phyloP scores from a whole-genome alignment of 176 grass and related monocot genomes.

The Carex parvula region DNA sequence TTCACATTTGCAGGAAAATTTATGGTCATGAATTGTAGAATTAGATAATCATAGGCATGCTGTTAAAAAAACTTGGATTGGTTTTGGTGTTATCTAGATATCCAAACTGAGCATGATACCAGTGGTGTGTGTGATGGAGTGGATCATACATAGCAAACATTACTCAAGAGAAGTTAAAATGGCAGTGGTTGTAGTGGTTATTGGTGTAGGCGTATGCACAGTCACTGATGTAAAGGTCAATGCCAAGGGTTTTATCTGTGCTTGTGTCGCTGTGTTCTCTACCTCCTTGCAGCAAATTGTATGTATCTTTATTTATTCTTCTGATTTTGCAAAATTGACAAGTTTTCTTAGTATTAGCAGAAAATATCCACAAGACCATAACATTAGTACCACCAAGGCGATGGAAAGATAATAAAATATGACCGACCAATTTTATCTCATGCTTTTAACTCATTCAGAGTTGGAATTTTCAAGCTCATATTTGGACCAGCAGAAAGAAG shows the following conservation, averaged over 20 bases:
- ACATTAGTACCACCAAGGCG: background rate
- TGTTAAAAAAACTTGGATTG: background rate
- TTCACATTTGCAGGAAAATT: background rate
- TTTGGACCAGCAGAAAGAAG: background rate
- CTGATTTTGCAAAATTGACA: background rate
- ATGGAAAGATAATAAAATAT: background rate
- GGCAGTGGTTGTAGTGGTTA: constrained; percentile 67
- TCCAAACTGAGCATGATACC: constrained; percentile 99
- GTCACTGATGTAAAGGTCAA: constrained; percentile 96
- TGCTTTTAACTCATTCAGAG: background rate
- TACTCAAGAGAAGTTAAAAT: constrained; percentile 78
- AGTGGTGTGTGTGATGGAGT: constrained; percentile 93
- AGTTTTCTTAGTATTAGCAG: background rate
- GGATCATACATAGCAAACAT: constrained; percentile 73
- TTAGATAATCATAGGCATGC: background rate
- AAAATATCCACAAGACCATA: background rate
- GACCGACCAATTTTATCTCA: background rate
- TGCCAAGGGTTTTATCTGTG: constrained; percentile 82
- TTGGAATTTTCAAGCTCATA: background rate
- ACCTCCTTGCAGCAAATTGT: constrained; percentile 98
- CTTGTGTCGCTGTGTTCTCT: constrained; percentile 79
- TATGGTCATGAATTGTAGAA: background rate
- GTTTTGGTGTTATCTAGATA: constrained; percentile 46
- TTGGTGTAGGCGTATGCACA: constrained; percentile 90
- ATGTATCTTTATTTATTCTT: constrained; percentile 21